These are phyloP conservation scores for Galerina marginata DNA, from an alignment of 768 basidiomycete species.

Conservation along the genomic window DNA sequence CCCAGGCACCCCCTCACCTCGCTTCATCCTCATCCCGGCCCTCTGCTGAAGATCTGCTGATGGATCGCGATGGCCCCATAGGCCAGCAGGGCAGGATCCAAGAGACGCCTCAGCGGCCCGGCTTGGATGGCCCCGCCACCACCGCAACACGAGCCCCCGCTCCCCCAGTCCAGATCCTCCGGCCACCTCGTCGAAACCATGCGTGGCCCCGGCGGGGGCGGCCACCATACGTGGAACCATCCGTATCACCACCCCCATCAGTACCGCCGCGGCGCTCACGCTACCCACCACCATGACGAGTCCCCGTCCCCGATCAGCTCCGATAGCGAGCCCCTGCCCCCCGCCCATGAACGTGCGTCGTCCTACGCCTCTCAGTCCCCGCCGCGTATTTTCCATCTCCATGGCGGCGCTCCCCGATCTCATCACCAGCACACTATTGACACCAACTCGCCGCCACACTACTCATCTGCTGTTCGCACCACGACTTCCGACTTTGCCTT, in stretches of 20 bases:
- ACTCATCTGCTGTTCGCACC: constrained; percentile 34
- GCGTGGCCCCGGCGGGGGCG: constrained; percentile 29
- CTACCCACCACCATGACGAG: constrained; percentile 51
- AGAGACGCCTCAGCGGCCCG: constrained; percentile 59
- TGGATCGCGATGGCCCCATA: constrained; percentile 18
- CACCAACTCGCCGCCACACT: constrained; percentile 35
- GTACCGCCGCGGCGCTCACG: constrained; percentile 30
- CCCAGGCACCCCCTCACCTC: constrained; percentile 7
- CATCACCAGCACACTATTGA: constrained; percentile 27
- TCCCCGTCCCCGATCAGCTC: constrained; percentile 75
- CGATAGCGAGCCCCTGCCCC: constrained; percentile 58
- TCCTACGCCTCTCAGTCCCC: constrained; percentile 35
- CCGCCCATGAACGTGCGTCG: constrained; percentile 28
- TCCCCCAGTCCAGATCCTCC: constrained; percentile 45
- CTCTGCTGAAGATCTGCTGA: constrained; percentile 16
- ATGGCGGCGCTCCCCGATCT: constrained; percentile 21
- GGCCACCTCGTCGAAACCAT: constrained; percentile 46
- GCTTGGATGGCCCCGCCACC: constrained; percentile 54
- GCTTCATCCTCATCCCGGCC: constrained; percentile 20
- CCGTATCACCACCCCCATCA: constrained; percentile 51
- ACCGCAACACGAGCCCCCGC: constrained; percentile 30
- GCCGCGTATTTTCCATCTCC: constrained; percentile 38
- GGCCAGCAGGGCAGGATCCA: constrained; percentile 24
- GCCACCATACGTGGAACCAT: constrained; percentile 42
- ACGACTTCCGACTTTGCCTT: constrained; percentile 41